Evolutionary conservation across 2,329 filamentous ascomycete genomes (phyloP), one percentile per base, ranked within the genome.

Genomic region (Didymella lethalis): DNA sequence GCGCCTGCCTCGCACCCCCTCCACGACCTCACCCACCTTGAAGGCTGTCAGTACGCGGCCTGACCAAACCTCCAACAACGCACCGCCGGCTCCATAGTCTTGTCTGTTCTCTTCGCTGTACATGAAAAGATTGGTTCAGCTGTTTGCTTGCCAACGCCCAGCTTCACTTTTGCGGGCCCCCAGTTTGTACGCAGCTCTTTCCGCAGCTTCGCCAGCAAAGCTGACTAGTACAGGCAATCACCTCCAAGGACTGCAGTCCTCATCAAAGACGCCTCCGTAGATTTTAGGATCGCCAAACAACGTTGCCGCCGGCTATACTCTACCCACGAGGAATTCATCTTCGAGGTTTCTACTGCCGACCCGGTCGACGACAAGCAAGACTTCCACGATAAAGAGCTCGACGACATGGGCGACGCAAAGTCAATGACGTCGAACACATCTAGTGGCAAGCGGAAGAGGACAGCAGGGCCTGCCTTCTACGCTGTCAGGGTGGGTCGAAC

Each of bases 401-500:
- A 36, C 44, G 50, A 50, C 1, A 69, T 70, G 69, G 58, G 55
- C 4, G 64, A 63, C 38, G 48, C 64, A 16, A 67, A 56, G 44
- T 70, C 68, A 2, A 46, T 31, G 14, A 63, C 70, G 7, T 73
- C 72, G 3, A 53, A 38, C 14, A 68, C 77, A 23, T 77, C 77
- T 25, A 79, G 78, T 31, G 60, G 58, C 12, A 88, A 88, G 71
- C 81, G 86, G 58, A 88, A 88, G 73, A 79, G 84, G 63, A 65
- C 71, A 2, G 76, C 80, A 38, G 36, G 54, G 2, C 78, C 78
- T 28, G 88, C 88, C 67, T 89, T 85, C 72, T 90, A 90, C 70
- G 86, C 86, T 7, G 88, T 90, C 41, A 85, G 84, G 62, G 78
- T 78, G 16, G 88, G 88, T 14, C 84, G 83, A 62, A 79, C 77